Evolutionary conservation across 75 land plant genomes (phyloP), one percentile per base, ranked within the genome.

Genomic region (Selaginella moellendorffii): DNA sequence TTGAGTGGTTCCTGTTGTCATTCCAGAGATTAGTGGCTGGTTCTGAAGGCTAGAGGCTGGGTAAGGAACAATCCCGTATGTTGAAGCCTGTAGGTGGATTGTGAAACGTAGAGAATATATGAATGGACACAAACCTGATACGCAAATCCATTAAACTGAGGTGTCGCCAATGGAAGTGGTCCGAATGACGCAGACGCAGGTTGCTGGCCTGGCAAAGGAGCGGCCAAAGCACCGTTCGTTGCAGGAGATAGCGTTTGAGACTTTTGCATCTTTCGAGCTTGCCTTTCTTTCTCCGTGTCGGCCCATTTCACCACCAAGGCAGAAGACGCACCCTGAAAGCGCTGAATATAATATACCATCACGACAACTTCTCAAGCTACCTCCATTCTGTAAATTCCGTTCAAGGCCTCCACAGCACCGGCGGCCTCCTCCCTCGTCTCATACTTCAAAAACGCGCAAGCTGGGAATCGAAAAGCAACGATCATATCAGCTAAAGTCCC

Each of bases 251-350:
- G 10, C 5, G 46, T 36, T 60, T 85, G 93, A 62, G 83, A 76
- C 72, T 88, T 92, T 61, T 85, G 97, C 56, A 79, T 79, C 66
- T 73, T 85, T 5, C 97, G 76, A 24, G 95, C 86, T 69, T 85
- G 97, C 61, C 87, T 82, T 71, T 92, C 97, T 65, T 88, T 92
- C 63, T 92, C 97, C 8, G 97, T 92, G 67, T 92, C 97, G 10
- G 97, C 97, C 97, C 97, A 92, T 68, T 85, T 92, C 52, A 92
- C 95, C 60, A 92, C 95, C 58, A 92, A 66, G 64, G 97, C 90
- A 22, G 87, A 79, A 63, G 74, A 77, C 36, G 89, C 87, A 54
- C 97, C 97, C 97, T 92, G 62, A 22, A n/a, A n/a, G n/a, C n/a
- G n/a, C 5, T 36, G 46, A 36, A 14, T 36, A 36, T 5, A 36